Evolutionary conservation across 2,329 filamentous ascomycete genomes (phyloP).

Genomic region (Aspergillus arachidicola): DNA sequence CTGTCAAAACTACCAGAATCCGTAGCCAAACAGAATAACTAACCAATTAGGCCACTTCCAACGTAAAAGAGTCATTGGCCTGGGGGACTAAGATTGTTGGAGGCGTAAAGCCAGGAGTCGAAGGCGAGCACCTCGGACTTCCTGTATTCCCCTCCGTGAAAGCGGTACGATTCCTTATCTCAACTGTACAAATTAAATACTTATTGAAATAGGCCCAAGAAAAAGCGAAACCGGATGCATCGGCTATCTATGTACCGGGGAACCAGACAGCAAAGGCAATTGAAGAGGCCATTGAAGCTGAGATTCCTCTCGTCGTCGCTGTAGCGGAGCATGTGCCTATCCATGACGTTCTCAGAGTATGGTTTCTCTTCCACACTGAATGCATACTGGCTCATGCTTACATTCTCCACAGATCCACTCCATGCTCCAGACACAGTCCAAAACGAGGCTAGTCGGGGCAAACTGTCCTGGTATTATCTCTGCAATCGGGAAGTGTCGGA

Average conservation of each 20-base stretch:
- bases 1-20: background rate
- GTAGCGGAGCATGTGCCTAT: conserved; percentile 80
- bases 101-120: conserved; percentile 71
- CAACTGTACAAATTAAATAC: background rate
- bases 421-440: conserved; percentile 70
- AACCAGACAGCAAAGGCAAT: conserved; percentile 72
- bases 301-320: conserved; percentile 75
- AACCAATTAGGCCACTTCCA: conserved; percentile 65
- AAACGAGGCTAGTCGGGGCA: conserved; percentile 74
- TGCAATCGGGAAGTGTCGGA: conserved; percentile 68
- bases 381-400: conserved; percentile 3
- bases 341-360: conserved; percentile 73
- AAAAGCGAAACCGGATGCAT: conserved; percentile 72
- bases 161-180: conserved; percentile 42
- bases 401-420: conserved; percentile 59
- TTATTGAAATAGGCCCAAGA: conserved; percentile 61
- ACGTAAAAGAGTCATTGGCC: conserved; percentile 73
- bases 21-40: conserved; percentile 3
- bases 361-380: conserved; percentile 20
- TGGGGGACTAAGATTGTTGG: conserved; percentile 82
- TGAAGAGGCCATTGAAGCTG: conserved; percentile 77
- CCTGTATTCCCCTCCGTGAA: conserved; percentile 71
- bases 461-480: conserved; percentile 82
- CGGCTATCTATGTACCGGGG: conserved; percentile 79
- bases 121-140: conserved; percentile 71